Evolutionary conservation across 495 filamentous ascomycete species (phyloP), one percentile per base, ranked within the genome.

Genomic region (Penicillium roqueforti): DNA sequence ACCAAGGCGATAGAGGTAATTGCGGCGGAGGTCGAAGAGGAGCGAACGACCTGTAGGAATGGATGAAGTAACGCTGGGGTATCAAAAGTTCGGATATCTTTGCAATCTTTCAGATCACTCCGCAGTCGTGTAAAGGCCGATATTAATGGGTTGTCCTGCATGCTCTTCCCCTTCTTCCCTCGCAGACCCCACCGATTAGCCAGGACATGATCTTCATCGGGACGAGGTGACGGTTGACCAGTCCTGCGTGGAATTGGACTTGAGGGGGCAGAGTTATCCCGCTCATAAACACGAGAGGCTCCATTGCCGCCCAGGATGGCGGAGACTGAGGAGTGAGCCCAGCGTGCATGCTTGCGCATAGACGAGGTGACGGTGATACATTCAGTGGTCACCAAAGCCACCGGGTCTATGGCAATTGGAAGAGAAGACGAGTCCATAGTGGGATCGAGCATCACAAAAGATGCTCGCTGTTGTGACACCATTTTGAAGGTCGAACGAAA

Each of bases 101-200:
- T 91, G 63, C 91, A 95, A n/a, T 82, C 85, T 58, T 89, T 88
- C 62, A 99, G 79, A 73, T 97, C 95, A 59, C 83, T 87, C 53
- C 95, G 81, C 51, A 99, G 72, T 52, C 88, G 85, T 51, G 92
- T 89, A 71, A 99, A 99, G 9, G 91, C 92, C 48, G 89, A 86
- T 77, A 99, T 96, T 58, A 99, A 79, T 32, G 93, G 95, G 65
- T 97, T 97, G 73, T 99, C 93, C 77, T 96, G 90, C 80, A 97
- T 88, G 74, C 91, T 97, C 80, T 91, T 95, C 31, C 93, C 95
- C 69, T 91, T 96, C 83, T 96, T 97, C 47, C 93, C 93, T 60
- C 95, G 79, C 54, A 97, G 69, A 2, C 93, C 93, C 93, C 93
- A 99, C 68, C 81, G 69, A 67, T 81, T 85, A 42, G 77, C 80